These are phyloP conservation scores for Fusarium scirpi DNA, from an alignment of 2,329 filamentous ascomycete genomes.

Conservation along the genomic window DNA sequence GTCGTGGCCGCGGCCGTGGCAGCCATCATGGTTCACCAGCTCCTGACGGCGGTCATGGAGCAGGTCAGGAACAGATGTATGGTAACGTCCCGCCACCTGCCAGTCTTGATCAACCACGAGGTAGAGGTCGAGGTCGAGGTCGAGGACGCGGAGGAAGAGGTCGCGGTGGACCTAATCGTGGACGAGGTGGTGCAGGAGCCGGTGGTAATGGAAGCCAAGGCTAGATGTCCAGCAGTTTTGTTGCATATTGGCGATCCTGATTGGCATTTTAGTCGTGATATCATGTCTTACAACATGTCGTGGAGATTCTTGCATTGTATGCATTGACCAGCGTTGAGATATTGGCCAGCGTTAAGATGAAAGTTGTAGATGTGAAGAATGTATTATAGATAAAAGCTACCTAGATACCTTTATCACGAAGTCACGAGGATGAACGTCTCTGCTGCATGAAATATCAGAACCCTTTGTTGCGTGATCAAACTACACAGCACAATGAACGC, in stretches of 20 bases:
- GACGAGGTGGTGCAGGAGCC: slow-evolving; percentile 49
- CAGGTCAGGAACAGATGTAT: slow-evolving; percentile 54
- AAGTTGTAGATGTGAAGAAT: slow-evolving; percentile 31
- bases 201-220: slow-evolving; percentile 35
- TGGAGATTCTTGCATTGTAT: slow-evolving; percentile 16
- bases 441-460: not conserved
- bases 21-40: slow-evolving; percentile 40
- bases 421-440: slow-evolving; percentile 38
- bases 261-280: slow-evolving; percentile 6
- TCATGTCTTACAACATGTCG: slow-evolving; percentile 11
- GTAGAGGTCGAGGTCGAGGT: slow-evolving; percentile 56
- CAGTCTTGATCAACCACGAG: slow-evolving; percentile 61
- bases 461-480: not conserved
- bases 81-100: slow-evolving; percentile 71
- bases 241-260: slow-evolving; percentile 3
- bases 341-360: slow-evolving; percentile 12
- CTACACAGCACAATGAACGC: slow-evolving; percentile 37
- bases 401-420: slow-evolving; percentile 41
- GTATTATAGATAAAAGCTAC: slow-evolving; percentile 40
- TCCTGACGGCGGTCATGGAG: slow-evolving; percentile 30
- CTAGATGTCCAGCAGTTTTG: slow-evolving; percentile 29
- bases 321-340: slow-evolving; percentile 10
- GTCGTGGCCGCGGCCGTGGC: slow-evolving; percentile 52
- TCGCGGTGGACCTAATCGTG: slow-evolving; percentile 51
- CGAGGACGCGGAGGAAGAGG: slow-evolving; percentile 57